Percentiles rank a stretch among this genome's conserved stretches.
Conservation (phyloP, 2,329 filamentous ascomycete species). For the Colletotrichum truncatum region DNA sequence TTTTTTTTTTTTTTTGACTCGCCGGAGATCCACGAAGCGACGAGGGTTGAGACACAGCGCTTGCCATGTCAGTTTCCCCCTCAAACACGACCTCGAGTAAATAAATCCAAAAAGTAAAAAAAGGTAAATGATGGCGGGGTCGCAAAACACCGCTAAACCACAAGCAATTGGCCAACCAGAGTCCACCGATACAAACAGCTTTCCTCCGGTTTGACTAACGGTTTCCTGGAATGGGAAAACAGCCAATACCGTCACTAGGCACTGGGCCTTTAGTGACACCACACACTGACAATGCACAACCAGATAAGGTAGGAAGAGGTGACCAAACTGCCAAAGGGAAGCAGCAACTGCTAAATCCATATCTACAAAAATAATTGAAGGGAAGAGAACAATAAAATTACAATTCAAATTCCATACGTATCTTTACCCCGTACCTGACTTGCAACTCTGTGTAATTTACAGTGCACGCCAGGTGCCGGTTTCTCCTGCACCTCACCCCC, state of each 20-base stretch:
- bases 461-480: neutral
- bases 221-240: neutral
- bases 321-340: neutral
- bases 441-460: neutral
- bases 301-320: neutral
- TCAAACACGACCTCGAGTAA: conserved; percentile 5
- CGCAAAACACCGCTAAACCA: conserved; percentile 16
- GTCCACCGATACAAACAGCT: conserved; percentile 36
- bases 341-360: neutral
- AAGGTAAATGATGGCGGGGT: conserved; percentile 7
- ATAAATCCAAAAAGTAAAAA: conserved; percentile 11
- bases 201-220: conserved; percentile 25
- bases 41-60: conserved; percentile 7
- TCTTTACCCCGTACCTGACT: neutral
- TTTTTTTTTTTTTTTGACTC: neutral
- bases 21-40: neutral
- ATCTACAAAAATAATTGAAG: too few relatives aligned
- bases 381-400: too few relatives aligned
- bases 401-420: too few relatives aligned
- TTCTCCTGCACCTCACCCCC: neutral
- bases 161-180: conserved; percentile 43
- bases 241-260: too few relatives aligned
- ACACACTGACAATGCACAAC: neutral
- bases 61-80: neutral
- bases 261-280: neutral